A percentile compares a stretch with the other conserved stretches of the same genome.
Conservation (phyloP, 1,284 basidiomycete species). For the Apiotrichum laibachii region DNA sequence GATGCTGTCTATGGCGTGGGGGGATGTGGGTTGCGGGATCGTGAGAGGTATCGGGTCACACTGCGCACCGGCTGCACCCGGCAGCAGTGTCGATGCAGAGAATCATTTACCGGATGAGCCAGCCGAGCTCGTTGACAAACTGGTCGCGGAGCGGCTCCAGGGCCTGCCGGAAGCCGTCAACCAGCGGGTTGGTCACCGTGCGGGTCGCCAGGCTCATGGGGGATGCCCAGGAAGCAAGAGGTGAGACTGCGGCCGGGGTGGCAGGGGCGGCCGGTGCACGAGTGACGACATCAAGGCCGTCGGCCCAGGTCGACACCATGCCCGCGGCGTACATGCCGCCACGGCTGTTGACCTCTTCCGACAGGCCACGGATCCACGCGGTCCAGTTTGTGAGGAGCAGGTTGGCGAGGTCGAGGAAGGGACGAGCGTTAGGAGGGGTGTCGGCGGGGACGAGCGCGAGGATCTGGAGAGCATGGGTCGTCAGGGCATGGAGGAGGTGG, state of each 20-base stretch:
- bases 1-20: too few relatives aligned
- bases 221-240: constrained; percentile 18
- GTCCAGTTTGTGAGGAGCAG: constrained; percentile 35
- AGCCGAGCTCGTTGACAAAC: constrained; percentile 39
- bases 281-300: constrained; percentile 30
- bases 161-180: constrained; percentile 33
- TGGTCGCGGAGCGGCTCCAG: constrained; percentile 30
- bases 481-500: constrained; percentile 35
- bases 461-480: constrained; percentile 29
- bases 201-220: constrained; percentile 8
- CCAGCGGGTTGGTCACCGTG: constrained; percentile 17
- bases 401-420: constrained; percentile 37
- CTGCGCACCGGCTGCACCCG: too few relatives aligned
- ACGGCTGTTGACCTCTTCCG: constrained; percentile 40
- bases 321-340: constrained; percentile 45
- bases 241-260: background rate
- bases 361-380: constrained; percentile 32
- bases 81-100: too few relatives aligned
- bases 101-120: constrained; percentile 23
- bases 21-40: too few relatives aligned
- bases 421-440: constrained; percentile 17
- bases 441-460: constrained; percentile 33
- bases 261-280: background rate
- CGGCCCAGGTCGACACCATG: constrained; percentile 35
- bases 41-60: too few relatives aligned